Evolutionary conservation across 2,329 filamentous ascomycete species (phyloP).

Genomic region (Colletotrichum truncatum): DNA sequence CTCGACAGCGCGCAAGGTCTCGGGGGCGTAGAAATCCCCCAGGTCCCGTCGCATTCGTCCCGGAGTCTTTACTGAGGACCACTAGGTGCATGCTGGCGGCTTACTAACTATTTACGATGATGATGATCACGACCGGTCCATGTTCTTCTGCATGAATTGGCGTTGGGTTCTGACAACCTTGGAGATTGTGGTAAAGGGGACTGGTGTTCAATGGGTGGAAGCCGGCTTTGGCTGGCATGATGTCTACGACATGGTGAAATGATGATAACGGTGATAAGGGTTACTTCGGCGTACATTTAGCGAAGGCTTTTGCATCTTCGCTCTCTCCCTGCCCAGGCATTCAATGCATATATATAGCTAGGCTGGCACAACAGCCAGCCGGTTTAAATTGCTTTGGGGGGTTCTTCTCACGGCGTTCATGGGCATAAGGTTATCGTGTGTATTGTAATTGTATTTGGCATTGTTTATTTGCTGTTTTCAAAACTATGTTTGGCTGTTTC

Average conservation of each 20-base stretch:
- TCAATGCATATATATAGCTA: slow-evolving; percentile 28
- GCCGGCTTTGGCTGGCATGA: slow-evolving; percentile 18
- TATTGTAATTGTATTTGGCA: slow-evolving; percentile 30
- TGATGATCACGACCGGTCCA: slow-evolving; percentile 55
- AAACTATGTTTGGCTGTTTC: slow-evolving; percentile 4
- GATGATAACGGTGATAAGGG: slow-evolving; percentile 18
- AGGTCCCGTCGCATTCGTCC: slow-evolving; percentile 31
- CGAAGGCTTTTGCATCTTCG: slow-evolving; percentile 19
- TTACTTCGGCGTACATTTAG: slow-evolving; percentile 1
- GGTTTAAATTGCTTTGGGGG: slow-evolving; percentile 15
- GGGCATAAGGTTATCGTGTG: slow-evolving; percentile 13
- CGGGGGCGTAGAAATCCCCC: slow-evolving; percentile 47
- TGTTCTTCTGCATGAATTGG: slow-evolving; percentile 53
- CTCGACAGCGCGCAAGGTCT: slow-evolving; percentile 63
- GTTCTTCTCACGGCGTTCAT: slow-evolving; percentile 22
- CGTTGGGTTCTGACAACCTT: slow-evolving; percentile 41
- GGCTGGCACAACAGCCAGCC: slow-evolving; percentile 19
- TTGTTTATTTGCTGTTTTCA: slow-evolving; percentile 10
- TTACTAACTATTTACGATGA: slow-evolving; percentile 46
- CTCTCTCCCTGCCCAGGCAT: slow-evolving; percentile 23
- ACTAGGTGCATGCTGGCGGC: slow-evolving; percentile 29
- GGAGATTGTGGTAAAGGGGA: slow-evolving; percentile 25
- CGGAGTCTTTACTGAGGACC: slow-evolving; percentile 14
- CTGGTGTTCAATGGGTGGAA: slow-evolving; percentile 27
- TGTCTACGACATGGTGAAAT: slow-evolving; percentile 28